These are phyloP conservation scores for Cryptococcus sp. DNA, from an alignment of 1,284 basidiomycete genomes.

Conservation along the genomic window DNA sequence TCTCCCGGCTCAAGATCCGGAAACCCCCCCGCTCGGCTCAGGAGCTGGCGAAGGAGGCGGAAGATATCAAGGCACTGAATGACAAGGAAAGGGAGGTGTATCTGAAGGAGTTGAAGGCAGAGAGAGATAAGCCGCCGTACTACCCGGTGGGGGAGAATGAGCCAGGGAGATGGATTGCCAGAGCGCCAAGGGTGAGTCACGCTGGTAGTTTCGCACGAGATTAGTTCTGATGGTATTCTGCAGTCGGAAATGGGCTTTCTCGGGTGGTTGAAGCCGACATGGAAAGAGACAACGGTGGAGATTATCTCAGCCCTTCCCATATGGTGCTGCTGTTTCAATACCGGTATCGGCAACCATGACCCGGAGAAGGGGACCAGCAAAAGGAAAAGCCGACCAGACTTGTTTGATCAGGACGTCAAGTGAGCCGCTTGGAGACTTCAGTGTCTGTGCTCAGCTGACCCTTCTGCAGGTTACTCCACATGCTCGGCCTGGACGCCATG, in stretches of 20 bases:
- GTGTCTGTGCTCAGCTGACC: background rate
- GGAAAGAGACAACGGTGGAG: slow-evolving; percentile 15
- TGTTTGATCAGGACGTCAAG: slow-evolving; percentile 15
- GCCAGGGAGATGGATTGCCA: slow-evolving; percentile 13
- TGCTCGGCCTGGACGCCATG: slow-evolving; percentile 73
- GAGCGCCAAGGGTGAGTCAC: slow-evolving; percentile 15
- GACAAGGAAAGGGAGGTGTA: background rate
- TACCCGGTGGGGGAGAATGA: slow-evolving; percentile 10
- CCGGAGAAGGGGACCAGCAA: background rate
- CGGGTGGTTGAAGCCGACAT: slow-evolving; percentile 18
- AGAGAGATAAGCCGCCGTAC: slow-evolving; percentile 10
- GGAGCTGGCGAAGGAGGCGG: slow-evolving; percentile 4
- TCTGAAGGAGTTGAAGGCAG: background rate
- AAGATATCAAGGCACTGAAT: background rate
- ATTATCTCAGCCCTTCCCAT: slow-evolving; percentile 5
- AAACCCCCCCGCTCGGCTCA: slow-evolving; percentile 6
- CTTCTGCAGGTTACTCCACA: background rate
- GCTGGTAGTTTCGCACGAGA: background rate
- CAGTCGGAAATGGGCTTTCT: slow-evolving; percentile 13
- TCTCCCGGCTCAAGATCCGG: slow-evolving; percentile 14
- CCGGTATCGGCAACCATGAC: background rate
- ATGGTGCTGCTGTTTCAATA: background rate
- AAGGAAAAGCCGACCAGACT: background rate
- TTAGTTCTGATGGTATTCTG: background rate
- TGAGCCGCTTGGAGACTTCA: background rate